Conservation (phyloP, 2,329 filamentous ascomycete species). For the Pseudogymnoascus pannorum region DNA sequence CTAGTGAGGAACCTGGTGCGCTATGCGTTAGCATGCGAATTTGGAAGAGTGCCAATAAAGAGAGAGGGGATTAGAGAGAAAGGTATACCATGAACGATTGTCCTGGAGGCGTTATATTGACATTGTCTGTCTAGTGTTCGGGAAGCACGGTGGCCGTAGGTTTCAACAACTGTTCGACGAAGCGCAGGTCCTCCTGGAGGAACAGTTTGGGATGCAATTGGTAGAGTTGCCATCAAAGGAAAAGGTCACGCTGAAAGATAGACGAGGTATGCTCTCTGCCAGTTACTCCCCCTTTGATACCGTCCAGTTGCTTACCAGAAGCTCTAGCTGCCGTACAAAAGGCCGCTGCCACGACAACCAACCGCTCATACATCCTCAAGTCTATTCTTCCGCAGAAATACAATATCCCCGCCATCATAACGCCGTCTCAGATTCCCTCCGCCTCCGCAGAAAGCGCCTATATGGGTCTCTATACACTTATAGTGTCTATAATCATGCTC, state of each 20-base stretch:
- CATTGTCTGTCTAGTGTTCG: conserved; percentile 49
- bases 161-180: conserved; percentile 72
- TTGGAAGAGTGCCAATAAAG: conserved; percentile 50
- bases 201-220: conserved; percentile 87
- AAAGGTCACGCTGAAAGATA: conserved; percentile 72
- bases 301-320: conserved; percentile 9
- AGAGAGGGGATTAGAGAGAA: conserved; percentile 57
- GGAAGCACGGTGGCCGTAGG: conserved; percentile 49
- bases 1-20: conserved; percentile 61
- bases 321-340: conserved; percentile 28
- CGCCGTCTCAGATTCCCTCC: conserved; percentile 60
- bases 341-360: conserved; percentile 41
- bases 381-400: conserved; percentile 64
- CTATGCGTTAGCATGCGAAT: conserved; percentile 60
- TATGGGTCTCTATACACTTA: conserved; percentile 69
- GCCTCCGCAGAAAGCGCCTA: conserved; percentile 69
- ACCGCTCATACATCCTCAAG: conserved; percentile 69
- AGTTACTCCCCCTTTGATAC: background rate
- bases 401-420: conserved; percentile 58
- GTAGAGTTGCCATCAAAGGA: conserved; percentile 74
- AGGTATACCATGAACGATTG: conserved; percentile 35
- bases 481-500: conserved; percentile 71
- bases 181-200: conserved; percentile 64
- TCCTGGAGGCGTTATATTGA: background rate
- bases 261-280: conserved; percentile 52